Base-by-base conservation (phyloP, 768 basidiomycete species). In the Boletus subcaerulescens region DNA sequence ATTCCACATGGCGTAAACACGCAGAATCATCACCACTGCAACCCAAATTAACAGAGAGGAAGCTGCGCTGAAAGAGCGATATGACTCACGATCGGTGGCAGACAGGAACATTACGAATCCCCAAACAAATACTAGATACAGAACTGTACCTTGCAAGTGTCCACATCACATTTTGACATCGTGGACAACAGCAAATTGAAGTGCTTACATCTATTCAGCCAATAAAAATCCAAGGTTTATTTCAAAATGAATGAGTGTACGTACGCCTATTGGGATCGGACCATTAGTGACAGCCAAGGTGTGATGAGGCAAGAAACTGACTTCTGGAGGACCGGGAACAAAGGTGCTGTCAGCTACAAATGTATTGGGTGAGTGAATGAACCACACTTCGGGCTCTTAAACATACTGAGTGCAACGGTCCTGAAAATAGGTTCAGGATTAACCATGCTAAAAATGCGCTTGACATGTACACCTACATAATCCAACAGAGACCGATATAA, bases 11-110 rank as follows among this genome's bases (percentile, higher is more conserved):
- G 46, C 33, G 20, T 36, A 47, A 6, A 47, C 46, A 2, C 46
- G 46, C 10, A 47, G 22, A 10, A 60, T 52, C 52, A 60, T 60
- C 15, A 54, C 20, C 6, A 39, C 59, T 60, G 15, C 31, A 8
- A 22, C 22, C 36, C 17, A 11, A 14, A 38, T 38, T 15, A 38
- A 17, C 36, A 38, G 7, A 15, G 36, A 14, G 36, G 36, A 17
- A 17, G 10, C 8, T 32, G 8, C 32, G 12, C 12, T 12, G 5
- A 32, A 4, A 32, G 32, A 6, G 32, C 2, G 32, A 32, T 12
- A 24, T 24, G 3, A 54, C 59, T 51, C 29, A 59, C 59, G 11
- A 18, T 60, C 59, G 8, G 32, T 38, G 8, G 49, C 33, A 36
- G 26, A 39, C 32, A 50, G 11, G 5, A 58, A 60, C 1, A 60